Conservation (phyloP, 495 filamentous ascomycete species). For the Podospora conica region DNA sequence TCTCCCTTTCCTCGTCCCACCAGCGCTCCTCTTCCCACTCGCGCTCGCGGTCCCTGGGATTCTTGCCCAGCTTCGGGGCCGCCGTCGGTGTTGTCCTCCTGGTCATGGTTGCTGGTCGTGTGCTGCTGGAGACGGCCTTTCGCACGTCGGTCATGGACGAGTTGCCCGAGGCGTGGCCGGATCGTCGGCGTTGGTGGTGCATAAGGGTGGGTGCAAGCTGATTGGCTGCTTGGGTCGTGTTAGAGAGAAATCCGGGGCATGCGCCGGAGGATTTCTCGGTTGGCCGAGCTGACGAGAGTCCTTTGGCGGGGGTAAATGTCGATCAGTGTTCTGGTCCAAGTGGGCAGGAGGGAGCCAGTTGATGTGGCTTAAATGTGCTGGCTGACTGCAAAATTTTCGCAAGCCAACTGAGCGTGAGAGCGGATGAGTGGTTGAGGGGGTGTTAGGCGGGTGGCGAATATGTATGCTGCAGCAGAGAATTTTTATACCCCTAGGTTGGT, state of each 20-base stretch:
- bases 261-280: conserved; percentile 11
- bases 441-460: conserved; percentile 28
- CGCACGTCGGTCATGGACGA: conserved; percentile 45
- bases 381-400: conserved; percentile 10
- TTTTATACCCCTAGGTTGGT: conserved; percentile 13
- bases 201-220: conserved; percentile 26
- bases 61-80: conserved; percentile 39
- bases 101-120: conserved; percentile 33
- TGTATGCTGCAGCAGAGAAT: conserved; percentile 28
- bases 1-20: conserved; percentile 45
- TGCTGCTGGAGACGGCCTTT: conserved; percentile 29
- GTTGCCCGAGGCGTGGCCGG: conserved; percentile 43
- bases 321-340: background rate
- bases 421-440: conserved; percentile 8
- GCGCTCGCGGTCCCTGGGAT: conserved; percentile 38
- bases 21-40: conserved; percentile 42
- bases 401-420: background rate
- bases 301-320: conserved; percentile 6
- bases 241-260: conserved; percentile 4
- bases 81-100: conserved; percentile 36
- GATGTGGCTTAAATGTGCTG: conserved; percentile 9
- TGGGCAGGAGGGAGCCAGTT: background rate
- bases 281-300: conserved; percentile 10
- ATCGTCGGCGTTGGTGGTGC: conserved; percentile 46
- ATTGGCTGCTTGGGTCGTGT: conserved; percentile 19